phyloP scores from a whole-genome alignment of 768 basidiomycete genomes.

The Pilatotrama ljubarskyi region DNA sequence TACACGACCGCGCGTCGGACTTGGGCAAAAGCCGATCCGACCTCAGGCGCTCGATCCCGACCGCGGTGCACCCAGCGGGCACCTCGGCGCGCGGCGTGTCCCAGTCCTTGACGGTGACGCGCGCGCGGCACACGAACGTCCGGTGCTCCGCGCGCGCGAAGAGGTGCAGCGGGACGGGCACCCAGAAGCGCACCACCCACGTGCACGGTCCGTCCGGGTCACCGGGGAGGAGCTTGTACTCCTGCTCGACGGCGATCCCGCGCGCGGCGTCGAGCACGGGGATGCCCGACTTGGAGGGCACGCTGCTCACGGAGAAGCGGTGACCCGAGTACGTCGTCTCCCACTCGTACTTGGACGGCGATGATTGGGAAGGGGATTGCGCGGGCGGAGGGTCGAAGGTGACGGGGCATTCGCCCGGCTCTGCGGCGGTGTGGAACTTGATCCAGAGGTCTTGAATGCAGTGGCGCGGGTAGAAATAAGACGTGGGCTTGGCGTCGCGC shows the following conservation, averaged over 20 bases:
- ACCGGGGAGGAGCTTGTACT: neutral
- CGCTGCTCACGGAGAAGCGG: neutral
- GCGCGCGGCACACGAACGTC: conserved; percentile 40
- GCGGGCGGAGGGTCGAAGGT: neutral
- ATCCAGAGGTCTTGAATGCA: conserved; percentile 16
- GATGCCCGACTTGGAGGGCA: neutral
- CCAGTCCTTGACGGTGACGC: conserved; percentile 28
- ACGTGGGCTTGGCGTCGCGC: conserved; percentile 11
- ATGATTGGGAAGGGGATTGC: neutral
- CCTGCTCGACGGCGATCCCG: conserved; percentile 14
- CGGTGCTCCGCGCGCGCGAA: conserved; percentile 49
- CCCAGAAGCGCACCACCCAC: conserved; percentile 42
- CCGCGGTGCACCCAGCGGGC: neutral
- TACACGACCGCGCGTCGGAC: too few species aligned
- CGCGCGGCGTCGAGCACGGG: conserved; percentile 6
- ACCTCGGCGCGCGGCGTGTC: conserved; percentile 7
- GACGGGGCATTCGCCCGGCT: conserved; percentile 5
- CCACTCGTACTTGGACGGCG: neutral
- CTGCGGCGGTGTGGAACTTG: conserved; percentile 13
- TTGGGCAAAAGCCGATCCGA: neutral
- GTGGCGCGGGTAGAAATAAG: conserved; percentile 10
- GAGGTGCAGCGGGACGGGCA: conserved; percentile 48
- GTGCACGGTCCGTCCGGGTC: conserved; percentile 19
- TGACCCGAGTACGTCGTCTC: conserved; percentile 1
- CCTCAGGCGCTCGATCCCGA: conserved; percentile 14